Base-by-base conservation (phyloP, 257 asterid genomes). In the Misopates orontium region DNA sequence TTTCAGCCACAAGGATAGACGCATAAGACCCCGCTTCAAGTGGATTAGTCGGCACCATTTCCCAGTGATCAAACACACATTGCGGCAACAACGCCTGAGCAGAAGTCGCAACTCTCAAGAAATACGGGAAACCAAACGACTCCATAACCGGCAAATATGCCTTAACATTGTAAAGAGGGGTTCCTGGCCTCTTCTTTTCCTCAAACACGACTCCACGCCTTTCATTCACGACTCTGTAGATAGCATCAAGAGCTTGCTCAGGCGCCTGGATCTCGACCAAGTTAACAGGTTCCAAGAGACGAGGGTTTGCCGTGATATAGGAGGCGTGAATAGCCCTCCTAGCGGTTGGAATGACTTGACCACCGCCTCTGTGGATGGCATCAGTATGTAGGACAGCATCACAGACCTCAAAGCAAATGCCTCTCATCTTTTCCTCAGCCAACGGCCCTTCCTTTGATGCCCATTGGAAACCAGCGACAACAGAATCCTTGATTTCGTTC, bases 71-170 rank as follows among this genome's bases (percentile, higher is more conserved):
- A 22, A 81, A 81, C 65, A 81, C 80, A 4, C 74, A 67, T 56
- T 81, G 87, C 0, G 87, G 87, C 62, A 78, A n/a, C n/a, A n/a
- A 82, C 0, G 82, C 87, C 69, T 82, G 84, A 0, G 82, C 87
- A 0, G 87, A 81, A 5, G 87, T 81, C 10, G 84, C 77, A 63
- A 78, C 82, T 56, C 84, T 70, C 76, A 82, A 55, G 0, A 78
- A 51, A 49, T 80, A 69, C 1, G 82, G 72, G 60, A 79, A 79
- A 4, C 80, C 80, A 42, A 79, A 79, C 0, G 80, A 79, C 18
- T 78, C 83, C 1, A 74, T 22, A 1, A 78, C 83, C 0, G 79
- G 79, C 10, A 75, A 42, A 48, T 75, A 79, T 1, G 78, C 84
- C 74, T 79, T 79, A 66, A 79, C 72, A 36, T 75, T 79, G 78